Evolutionary conservation across 2,329 filamentous ascomycete species (phyloP), one percentile per base, ranked within the genome.

Genomic region (Apiospora koreana): DNA sequence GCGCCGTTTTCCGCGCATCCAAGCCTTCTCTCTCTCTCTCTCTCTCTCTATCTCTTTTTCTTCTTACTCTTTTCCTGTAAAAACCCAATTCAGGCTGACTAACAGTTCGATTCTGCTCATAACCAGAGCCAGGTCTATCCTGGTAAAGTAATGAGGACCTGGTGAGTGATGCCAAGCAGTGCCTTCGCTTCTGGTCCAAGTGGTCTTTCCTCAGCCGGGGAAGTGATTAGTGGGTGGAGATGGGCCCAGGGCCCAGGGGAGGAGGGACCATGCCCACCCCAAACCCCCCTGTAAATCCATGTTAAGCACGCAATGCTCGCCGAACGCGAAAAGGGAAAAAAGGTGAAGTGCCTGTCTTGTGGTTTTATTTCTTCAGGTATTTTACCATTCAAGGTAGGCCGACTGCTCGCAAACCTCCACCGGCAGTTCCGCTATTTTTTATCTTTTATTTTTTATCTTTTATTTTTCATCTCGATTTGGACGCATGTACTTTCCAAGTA

Each of bases 141-240:
- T 38, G 54, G 54, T 38, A 62, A 18, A 38, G 54, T n/a, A 9
- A 62, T 38, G 54, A n/a, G 54, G 38, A 38, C 54, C 31, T 62
- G 54, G 54, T 38, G 54, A 62, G 54, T 38, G 54, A 62, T 38
- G 54, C 54, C 54, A 62, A 62, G 54, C 31, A 62, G 54, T 62
- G 54, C 18, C 54, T 62, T 62, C 54, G 54, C 31, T 35, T 38
- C 54, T 62, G 54, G 54, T 62, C 31, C 31, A 43, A 16, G 41
- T 43, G 41, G 41, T 43, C 41, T 43, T 38, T 62, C 28, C 54
- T 38, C 31, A 38, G 54, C 54, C 54, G 54, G 54, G 54, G 54
- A 62, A 62, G 54, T 62, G 50, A 50, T 58, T 62, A 25, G 48
- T 54, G 25, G 25, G 48, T 54, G 48, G 48, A 62, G 54, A 38